These are phyloP conservation scores for Ulvella scutata DNA, from an alignment of 139 green algal species.

Conservation along the genomic window DNA sequence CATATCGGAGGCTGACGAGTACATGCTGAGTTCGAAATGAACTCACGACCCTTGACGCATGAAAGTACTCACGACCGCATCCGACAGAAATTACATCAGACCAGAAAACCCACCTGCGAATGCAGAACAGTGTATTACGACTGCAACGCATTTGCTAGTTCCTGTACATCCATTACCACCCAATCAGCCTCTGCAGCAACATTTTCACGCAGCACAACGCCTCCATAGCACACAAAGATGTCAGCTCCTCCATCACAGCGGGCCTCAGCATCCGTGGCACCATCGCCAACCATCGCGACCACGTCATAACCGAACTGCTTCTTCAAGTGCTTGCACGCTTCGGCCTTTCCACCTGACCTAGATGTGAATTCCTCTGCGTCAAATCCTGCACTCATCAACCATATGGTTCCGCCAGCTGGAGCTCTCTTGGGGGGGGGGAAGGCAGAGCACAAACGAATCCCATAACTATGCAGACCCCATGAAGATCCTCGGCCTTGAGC, in stretches of 20 bases:
- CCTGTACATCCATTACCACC: constrained; percentile 59
- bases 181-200: constrained; percentile 80
- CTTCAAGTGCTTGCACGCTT: constrained; percentile 42
- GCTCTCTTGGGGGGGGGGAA: constrained; percentile 24
- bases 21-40: no score
- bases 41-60: no score
- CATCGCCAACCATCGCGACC: constrained; percentile 92
- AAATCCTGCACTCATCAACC: constrained; percentile 86
- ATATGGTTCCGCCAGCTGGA: no score
- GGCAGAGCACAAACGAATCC: neutral
- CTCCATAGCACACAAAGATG: constrained; percentile 94
- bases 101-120: no score
- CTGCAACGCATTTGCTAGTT: constrained; percentile 27
- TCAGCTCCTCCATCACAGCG: constrained; percentile 58
- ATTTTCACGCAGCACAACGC: constrained; percentile 55
- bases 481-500: no score
- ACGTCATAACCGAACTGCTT: constrained; percentile 31
- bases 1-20: no score
- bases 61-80: no score
- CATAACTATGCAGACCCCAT: no score
- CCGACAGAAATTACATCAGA: no score
- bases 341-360: constrained; percentile 75
- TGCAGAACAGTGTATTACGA: no score
- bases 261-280: constrained; percentile 90
- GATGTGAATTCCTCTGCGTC: constrained; percentile 83